Evolutionary conservation across 139 green algal genomes (phyloP), one percentile per base, ranked within the genome.

Genomic region (Coccomyxa sp.): DNA sequence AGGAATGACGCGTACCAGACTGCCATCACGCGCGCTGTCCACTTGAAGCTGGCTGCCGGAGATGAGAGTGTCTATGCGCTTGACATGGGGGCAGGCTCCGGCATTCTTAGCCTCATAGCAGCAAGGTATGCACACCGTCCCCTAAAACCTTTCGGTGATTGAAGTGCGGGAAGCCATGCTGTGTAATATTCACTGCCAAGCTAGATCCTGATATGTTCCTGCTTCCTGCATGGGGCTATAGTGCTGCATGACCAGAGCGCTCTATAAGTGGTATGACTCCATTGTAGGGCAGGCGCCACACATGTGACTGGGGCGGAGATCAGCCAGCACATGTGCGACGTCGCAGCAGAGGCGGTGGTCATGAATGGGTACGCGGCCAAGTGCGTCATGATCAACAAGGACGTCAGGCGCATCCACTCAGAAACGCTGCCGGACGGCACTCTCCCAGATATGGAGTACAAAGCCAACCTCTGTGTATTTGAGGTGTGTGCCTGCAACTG

Each of bases 21-120:
- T 0, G 92, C 92, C 41, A 92, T 96, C 55, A 68, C 71, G 79
- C 72, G 76, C 0, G 78, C 79, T 34, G 44, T 87, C 36, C 44
- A 72, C 2, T 76, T 70, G 38, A 80, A 81, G 72, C 37, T 69
- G 6, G 76, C 39, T 0, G 37, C 40, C 0, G 76, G 74, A 0
- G 70, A n/a, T 22, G 33, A 54, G 39, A n/a, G 81, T 29, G 44
- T 90, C 10, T 75, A 81, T 29, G 91, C 84, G 16, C 80, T 97
- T 40, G 93, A 97, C 80, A 81, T 93, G 7, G 93, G 93, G 0
- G 88, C 90, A 1, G 93, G 93, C 34, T 88, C 84, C 1, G 92
- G 90, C 18, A 41, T 97, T 33, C 85, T 96, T 3, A 92, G 91
- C 8, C 91, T 97, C 87, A 90, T 97, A 82, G 88, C 93, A 33